Evolutionary conservation across 139 green algal species (phyloP), one percentile per base, ranked within the genome.

Genomic region (Axilococcus clingmanii): DNA sequence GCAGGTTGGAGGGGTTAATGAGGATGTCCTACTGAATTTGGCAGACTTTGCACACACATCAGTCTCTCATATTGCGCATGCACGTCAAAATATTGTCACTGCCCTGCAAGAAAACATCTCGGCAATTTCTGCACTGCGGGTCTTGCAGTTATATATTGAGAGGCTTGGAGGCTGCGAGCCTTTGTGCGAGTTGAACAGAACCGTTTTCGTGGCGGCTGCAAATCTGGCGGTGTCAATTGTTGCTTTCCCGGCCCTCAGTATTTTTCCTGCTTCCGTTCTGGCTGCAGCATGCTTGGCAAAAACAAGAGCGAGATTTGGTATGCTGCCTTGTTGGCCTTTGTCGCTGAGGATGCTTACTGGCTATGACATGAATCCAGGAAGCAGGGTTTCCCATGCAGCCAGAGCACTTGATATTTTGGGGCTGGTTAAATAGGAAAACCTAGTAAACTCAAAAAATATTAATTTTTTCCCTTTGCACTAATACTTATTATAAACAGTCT

Each of bases 141-240:
- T 76, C 32, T 63, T 90, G 28, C 75, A 84, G 63, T 75, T 93
- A 19, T 88, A 82, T 63, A 52, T 89, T 40, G 80, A 90, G 63
- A 64, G 83, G 29, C 65, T 91, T 51, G 83, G 83, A 15, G 61
- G 48, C 47, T 43, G 17, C 38, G 24, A 42, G 22, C 16, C 34
- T 25, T 28, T n/a, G 25, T 17, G 32, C 6, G 20, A 53, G 28
- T 48, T 60, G 22, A 20, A 36, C 15, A 28, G 59, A 5, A 32
- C 52, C 1, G 59, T 60, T 37, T 46, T 48, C 30, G 28, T 65
- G 27, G 29, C 47, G 6, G 56, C 55, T 2, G 28, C 50, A 32
- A 29, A 56, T 33, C 22, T 66, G 15, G 38, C 41, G 7, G 34
- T 33, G 29, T 61, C 51, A 48, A 55, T 55, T 14, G 48, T 49